These are phyloP conservation scores for Moelleriella libera DNA, from an alignment of 2,329 filamentous ascomycete genomes.

Conservation along the genomic window DNA sequence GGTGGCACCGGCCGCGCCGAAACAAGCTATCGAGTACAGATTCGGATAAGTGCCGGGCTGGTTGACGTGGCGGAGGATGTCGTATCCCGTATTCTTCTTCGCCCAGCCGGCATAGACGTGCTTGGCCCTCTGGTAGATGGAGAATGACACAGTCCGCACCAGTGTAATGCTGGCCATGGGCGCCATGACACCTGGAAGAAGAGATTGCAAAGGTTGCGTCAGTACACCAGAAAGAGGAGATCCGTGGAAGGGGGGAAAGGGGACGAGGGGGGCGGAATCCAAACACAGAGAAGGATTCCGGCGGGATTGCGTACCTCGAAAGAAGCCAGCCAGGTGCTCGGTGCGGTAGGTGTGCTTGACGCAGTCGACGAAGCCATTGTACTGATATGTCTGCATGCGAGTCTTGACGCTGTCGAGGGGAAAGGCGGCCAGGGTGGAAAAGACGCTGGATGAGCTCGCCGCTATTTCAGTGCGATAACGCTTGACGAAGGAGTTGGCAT, in stretches of 20 bases:
- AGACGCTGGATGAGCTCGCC: constrained; percentile 61
- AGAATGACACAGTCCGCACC: constrained; percentile 66
- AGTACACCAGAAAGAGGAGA: neutral
- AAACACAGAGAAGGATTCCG: too few relatives aligned
- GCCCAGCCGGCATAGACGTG: constrained; percentile 59
- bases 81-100: constrained; percentile 49
- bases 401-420: constrained; percentile 83
- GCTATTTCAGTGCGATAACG: constrained; percentile 70
- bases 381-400: constrained; percentile 78
- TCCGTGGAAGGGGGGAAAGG: neutral
- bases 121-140: constrained; percentile 67
- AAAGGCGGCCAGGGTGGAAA: constrained; percentile 70
- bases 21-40: constrained; percentile 59
- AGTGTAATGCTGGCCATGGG: constrained; percentile 69
- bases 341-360: constrained; percentile 60
- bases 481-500: constrained; percentile 43
- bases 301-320: constrained; percentile 45
- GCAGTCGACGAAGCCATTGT: constrained; percentile 60
- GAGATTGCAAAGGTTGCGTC: neutral
- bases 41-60: constrained; percentile 57
- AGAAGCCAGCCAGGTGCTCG: constrained; percentile 65
- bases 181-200: constrained; percentile 51
- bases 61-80: constrained; percentile 61
- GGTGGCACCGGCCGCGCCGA: constrained; percentile 63
- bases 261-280: neutral